These are phyloP conservation scores for Mimosa bimucronata DNA, from an alignment of 306 rosid species.

Conservation along the genomic window DNA sequence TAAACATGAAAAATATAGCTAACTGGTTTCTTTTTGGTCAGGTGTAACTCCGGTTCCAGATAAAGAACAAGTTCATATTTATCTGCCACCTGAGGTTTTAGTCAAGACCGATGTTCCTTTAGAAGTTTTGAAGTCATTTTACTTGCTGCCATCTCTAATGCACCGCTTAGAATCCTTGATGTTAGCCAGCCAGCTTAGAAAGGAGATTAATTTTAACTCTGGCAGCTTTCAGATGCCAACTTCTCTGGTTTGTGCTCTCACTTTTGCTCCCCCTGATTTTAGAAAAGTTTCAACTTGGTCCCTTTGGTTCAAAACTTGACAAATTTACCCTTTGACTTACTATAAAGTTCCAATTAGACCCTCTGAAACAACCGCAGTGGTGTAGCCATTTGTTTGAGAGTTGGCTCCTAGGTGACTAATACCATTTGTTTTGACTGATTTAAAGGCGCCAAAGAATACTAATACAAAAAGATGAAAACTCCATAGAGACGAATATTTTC, in stretches of 20 bases:
- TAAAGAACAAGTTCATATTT: conserved; percentile 61
- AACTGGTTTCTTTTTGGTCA: conserved; percentile 30
- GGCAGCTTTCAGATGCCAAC: conserved; percentile 50
- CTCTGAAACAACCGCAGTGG: background rate
- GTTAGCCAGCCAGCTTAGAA: conserved; percentile 77
- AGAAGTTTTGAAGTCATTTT: conserved; percentile 59
- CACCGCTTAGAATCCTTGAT: conserved; percentile 71
- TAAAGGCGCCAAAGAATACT: background rate
- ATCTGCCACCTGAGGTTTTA: conserved; percentile 76
- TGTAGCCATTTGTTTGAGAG: background rate
- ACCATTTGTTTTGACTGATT: background rate
- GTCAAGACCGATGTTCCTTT: conserved; percentile 47
- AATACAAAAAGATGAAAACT: too few relatives aligned
- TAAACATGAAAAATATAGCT: conserved; percentile 1
- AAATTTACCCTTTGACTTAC: background rate
- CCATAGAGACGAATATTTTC: too few relatives aligned
- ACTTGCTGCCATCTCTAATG: conserved; percentile 70
- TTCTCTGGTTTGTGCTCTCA: conserved; percentile 48
- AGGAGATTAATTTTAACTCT: conserved; percentile 50
- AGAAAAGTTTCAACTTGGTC: background rate
- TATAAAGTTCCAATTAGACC: background rate
- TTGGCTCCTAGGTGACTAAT: background rate
- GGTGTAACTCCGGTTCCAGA: conserved; percentile 21
- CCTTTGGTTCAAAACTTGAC: background rate
- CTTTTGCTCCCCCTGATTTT: background rate